Base-by-base conservation (phyloP, 2,329 filamentous ascomycete species). In the Coleophoma eucalyptorum region DNA sequence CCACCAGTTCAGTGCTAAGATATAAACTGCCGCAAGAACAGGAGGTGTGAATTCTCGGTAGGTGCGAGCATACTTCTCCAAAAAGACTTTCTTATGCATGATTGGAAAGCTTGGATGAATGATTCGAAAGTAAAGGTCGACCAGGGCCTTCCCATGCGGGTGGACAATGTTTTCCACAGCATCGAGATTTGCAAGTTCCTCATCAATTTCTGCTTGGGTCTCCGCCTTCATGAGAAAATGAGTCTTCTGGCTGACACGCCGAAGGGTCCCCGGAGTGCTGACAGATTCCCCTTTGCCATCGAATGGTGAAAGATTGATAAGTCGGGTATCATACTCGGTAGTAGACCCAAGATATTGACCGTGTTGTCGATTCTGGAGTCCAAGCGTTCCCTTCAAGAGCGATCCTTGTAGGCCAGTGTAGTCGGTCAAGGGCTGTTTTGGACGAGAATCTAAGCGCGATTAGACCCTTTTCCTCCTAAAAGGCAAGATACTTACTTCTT, bases 301-400 rank as follows among this genome's bases (percentile, higher is more conserved):
- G 67, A 91, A 91, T 5, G 84, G 79, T 16, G 87, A 90, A 21
- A 92, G 78, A 60, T 88, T 88, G 69, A 92, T 89, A 51, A 93
- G 76, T 18, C 84, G 84, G n/a, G 87, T 85, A 65, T 93, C 89
- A 64, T 91, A 89, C 59, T 90, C 87, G 41, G 87, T 90, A 43
- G 87, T 92, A 52, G 86, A 81, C 20, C 89, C 89, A 58, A 93
- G 86, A 64, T 91, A 89, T 67, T 89, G 86, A 69, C 86, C 89
- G 68, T 87, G 89, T 53, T 87, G 83, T 65, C 89, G 83, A 62
- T 81, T 75, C 65, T 92, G 87, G 56, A 92, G 78, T 55, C 88
- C 89, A 50, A 93, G 75, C 15, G 84, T 86, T 63, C 81, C 77
- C 67, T 83, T 84, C 50, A 87, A 75, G 58, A 86, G 74, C 50